Base-by-base conservation (phyloP, 306 rosid species). In the Pterocarpus macrocarpus region DNA sequence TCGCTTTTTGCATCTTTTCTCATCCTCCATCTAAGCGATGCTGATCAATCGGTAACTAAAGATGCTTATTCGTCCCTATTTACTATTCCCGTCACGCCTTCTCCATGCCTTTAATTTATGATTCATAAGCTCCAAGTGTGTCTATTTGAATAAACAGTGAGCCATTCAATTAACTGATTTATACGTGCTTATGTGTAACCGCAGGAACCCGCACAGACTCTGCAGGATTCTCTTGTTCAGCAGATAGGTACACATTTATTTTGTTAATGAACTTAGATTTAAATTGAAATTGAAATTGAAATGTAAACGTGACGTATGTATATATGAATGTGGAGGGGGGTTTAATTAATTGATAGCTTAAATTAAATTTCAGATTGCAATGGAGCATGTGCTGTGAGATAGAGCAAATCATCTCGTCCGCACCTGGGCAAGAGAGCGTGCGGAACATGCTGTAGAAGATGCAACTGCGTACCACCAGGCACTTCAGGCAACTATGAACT, bases 381-480 rank as follows among this genome's bases (percentile, higher is more conserved):
- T 1, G 86, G 71, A 39, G 87, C 86, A 49, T 91, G 97, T 75
- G 75, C 28, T 1, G 81, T 64, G 7, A 83, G 97, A 69, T 93
- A 94, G 41, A 76, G 75, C 28, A 73, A 81, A 41, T 82, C 94
- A 17, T 93, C 94, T 3, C 81, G 97, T 75, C 92, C 69, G 7
- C 11, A 17, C 22, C 57, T 85, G 8, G 90, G 98, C 81, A 85
- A 87, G 64, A 84, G 93, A 76, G 93, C 92, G 0, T 91, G 98
- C 11, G 91, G 91, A 28, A 91, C 93, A 5, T 93, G 97, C 83
- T 91, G 97, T 36, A 39, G 12, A 1, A 86, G 91, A 15, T 90
- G 97, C 79, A 72, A 72, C 65, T 91, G 98, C 13, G 98, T 93
- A 11, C 93, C 98, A 1, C 92, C 94, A 0, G 98, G 93, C 45